These are phyloP conservation scores for Fusarium sacchari DNA, from an alignment of 2,329 filamentous ascomycete genomes.

Conservation along the genomic window DNA sequence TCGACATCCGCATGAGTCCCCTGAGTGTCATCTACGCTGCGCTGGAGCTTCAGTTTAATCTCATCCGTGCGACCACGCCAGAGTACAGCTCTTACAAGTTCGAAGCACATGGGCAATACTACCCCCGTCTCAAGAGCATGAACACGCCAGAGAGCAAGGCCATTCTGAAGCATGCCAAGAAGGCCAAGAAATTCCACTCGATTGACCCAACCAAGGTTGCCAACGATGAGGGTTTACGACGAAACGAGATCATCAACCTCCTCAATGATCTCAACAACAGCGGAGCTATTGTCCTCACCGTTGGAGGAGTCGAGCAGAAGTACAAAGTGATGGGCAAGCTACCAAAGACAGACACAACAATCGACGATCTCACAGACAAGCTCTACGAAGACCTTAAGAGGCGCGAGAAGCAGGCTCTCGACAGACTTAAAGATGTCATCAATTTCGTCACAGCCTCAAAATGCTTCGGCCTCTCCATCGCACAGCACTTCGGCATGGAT, in stretches of 20 bases:
- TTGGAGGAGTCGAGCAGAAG: conserved; percentile 62
- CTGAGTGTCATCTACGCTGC: conserved; percentile 66
- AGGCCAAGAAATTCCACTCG: conserved; percentile 53
- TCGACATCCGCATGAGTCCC: conserved; percentile 63
- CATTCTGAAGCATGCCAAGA: conserved; percentile 54
- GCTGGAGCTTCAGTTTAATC: conserved; percentile 67
- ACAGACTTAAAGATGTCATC: conserved; percentile 60
- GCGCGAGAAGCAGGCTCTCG: conserved; percentile 63
- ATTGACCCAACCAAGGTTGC: conserved; percentile 60
- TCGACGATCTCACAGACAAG: conserved; percentile 56
- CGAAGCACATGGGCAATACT: conserved; percentile 49
- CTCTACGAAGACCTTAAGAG: conserved; percentile 61
- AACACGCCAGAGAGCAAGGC: conserved; percentile 54
- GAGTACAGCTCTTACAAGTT: conserved; percentile 68
- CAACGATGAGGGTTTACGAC: conserved; percentile 46
- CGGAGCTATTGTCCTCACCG: conserved; percentile 61
- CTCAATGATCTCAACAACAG: conserved; percentile 64
- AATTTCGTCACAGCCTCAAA: conserved; percentile 61
- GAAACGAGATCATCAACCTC: conserved; percentile 62
- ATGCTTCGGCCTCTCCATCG: conserved; percentile 64
- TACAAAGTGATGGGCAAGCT: conserved; percentile 61
- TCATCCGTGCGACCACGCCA: conserved; percentile 66
- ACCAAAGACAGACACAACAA: conserved; percentile 54
- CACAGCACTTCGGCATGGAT: conserved; percentile 67
- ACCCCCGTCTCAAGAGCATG: conserved; percentile 48